A percentile compares a stretch with the other conserved stretches of the same genome.
These are phyloP conservation scores for Phylloporus sp. DNA, from an alignment of 768 basidiomycete genomes.

Conservation along the genomic window DNA sequence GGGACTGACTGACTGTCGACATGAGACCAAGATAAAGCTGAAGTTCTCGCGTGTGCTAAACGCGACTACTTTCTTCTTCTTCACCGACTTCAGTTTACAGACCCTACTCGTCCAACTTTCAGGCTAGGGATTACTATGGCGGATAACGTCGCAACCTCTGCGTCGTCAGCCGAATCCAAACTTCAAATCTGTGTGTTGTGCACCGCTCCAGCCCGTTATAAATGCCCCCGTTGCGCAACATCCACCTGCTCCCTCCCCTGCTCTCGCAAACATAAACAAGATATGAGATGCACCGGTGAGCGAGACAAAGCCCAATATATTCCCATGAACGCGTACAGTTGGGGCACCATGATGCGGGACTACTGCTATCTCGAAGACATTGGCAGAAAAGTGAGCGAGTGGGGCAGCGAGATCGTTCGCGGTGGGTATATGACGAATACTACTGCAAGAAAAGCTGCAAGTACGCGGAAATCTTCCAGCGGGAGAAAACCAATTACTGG, in stretches of 20 bases:
- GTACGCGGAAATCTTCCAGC: slow-evolving; percentile 18
- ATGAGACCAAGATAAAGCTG: slow-evolving; percentile 7
- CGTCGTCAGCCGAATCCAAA: slow-evolving; percentile 13
- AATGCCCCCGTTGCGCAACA: slow-evolving; percentile 71
- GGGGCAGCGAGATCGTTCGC: slow-evolving; percentile 66
- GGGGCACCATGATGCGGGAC: slow-evolving; percentile 87
- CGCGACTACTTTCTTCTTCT: too few species aligned
- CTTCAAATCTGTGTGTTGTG: slow-evolving; percentile 49
- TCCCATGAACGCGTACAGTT: slow-evolving; percentile 78
- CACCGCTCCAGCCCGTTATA: slow-evolving; percentile 56
- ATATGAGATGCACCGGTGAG: slow-evolving; percentile 61
- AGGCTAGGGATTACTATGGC: slow-evolving; percentile 5
- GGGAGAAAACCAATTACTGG: slow-evolving; percentile 32
- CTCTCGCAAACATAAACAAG: slow-evolving; percentile 62
- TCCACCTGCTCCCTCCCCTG: slow-evolving; percentile 73
- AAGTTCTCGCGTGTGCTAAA: background rate
- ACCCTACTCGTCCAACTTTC: background rate
- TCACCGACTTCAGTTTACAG: too few species aligned
- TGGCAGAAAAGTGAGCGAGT: slow-evolving; percentile 66
- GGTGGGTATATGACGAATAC: slow-evolving; percentile 46
- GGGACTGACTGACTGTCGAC: slow-evolving; percentile 23
- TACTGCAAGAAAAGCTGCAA: slow-evolving; percentile 15
- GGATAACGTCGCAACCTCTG: slow-evolving; percentile 6
- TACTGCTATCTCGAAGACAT: slow-evolving; percentile 84
- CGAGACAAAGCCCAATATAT: slow-evolving; percentile 73